phyloP scores from a whole-genome alignment of 345 rosid genomes.

The Raphanus raphanistrum region DNA sequence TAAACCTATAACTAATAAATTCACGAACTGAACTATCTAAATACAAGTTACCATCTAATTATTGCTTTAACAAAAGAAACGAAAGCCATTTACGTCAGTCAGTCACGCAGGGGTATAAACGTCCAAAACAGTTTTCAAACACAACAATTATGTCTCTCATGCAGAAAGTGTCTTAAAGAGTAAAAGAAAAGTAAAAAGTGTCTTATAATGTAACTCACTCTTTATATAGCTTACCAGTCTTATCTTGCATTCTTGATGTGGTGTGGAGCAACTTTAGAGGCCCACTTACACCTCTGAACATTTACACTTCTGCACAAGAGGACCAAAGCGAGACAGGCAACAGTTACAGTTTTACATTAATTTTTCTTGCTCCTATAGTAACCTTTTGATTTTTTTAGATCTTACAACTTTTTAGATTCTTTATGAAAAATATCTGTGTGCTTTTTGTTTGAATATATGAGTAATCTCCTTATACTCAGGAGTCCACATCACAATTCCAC shows the following conservation, averaged over 20 bases:
- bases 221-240: neutral
- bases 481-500: constrained; percentile 17
- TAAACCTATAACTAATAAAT: too few species aligned
- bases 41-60: too few species aligned
- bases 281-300: neutral
- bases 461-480: constrained; percentile 5
- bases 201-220: too few species aligned
- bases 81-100: too few species aligned
- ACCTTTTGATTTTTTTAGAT: neutral
- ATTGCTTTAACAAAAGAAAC: too few species aligned
- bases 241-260: neutral
- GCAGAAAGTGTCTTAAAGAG: too few species aligned
- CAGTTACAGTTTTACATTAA: neutral
- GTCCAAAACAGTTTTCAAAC: too few species aligned
- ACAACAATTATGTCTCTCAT: too few species aligned
- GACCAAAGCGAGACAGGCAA: neutral
- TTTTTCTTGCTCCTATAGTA: neutral
- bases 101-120: too few species aligned
- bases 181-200: too few species aligned
- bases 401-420: neutral
- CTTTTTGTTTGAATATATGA: neutral
- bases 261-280: constrained; percentile 14
- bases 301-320: neutral
- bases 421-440: neutral
- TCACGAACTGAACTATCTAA: too few species aligned